Evolutionary conservation across 1,284 basidiomycete species (phyloP), one percentile per base, ranked within the genome.

Genomic region (Pseudozyma tsukubaensis): DNA sequence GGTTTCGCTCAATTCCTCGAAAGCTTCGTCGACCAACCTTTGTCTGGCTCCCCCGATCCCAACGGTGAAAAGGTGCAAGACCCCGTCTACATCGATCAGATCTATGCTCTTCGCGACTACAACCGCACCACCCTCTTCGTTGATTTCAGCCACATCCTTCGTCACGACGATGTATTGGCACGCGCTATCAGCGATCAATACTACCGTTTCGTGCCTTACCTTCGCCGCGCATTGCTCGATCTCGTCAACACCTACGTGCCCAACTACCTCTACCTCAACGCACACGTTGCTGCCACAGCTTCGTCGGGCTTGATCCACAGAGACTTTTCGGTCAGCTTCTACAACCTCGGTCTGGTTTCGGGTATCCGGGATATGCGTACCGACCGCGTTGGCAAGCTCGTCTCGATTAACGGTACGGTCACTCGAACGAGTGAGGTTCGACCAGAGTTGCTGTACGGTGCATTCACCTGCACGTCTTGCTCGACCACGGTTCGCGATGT

Each of bases 341-440:
- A 97, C 86, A 92, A 94, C 81, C 88, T 99, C n/a, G 93, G 94
- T 10, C 87, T 99, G 29, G 93, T 95, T 10, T 92, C 91, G 37
- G 94, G 95, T 10, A 98, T 99, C 61, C 92, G 97, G n/a, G 93
- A 97, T 74, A 87, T 99, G 50, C 89, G 81, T 44, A 83, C 81
- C 24, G 78, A 82, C 55, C 80, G 80, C 18, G 71, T 84, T 40
- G 82, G 82, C 39, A 72, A 76, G 43, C 76, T 84, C 37, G 65
- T 81, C 12, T 74, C 79, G 8, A 82, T 84, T 62, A 76, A 62
- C 37, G 82, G 82, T 37, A 84, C 82, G 11, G 97, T 99, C 32
- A 99, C 97, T 1, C 89, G 97, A 51, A 99, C 97, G 1, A 95
- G 93, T 75, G 97, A 99, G 86, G 97, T 99, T 49, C 89, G 97